phyloP scores from a whole-genome alignment of 495 filamentous ascomycete species.

The Penicillium odoratum region DNA sequence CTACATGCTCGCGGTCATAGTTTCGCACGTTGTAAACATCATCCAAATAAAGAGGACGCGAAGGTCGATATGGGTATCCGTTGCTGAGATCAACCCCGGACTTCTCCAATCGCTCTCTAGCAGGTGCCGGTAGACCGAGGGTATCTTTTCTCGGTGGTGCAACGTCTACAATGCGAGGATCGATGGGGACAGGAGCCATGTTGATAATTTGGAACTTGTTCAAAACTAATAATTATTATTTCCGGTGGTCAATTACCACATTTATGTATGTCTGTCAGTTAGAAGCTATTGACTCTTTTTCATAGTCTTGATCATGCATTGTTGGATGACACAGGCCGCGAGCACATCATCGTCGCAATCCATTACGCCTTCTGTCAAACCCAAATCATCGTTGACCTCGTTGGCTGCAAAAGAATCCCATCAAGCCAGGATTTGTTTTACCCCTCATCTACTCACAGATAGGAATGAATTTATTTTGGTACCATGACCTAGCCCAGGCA shows the following conservation, averaged over 20 bases:
- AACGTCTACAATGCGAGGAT: constrained; percentile 59
- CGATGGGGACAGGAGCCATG: constrained; percentile 54
- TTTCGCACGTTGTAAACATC: constrained; percentile 64
- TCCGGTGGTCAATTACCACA: neutral
- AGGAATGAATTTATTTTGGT: neutral
- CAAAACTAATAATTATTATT: neutral
- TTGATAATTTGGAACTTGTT: neutral
- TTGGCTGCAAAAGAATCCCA: neutral
- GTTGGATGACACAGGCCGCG: constrained; percentile 11
- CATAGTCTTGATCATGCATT: too few species aligned
- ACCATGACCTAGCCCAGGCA: neutral
- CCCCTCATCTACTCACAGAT: neutral
- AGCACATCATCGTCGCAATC: constrained; percentile 36
- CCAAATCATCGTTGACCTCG: neutral
- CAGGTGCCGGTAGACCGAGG: constrained; percentile 53
- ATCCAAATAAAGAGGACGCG: constrained; percentile 62
- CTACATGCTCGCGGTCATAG: constrained; percentile 56
- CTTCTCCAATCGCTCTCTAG: constrained; percentile 58
- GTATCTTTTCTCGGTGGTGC: constrained; percentile 61
- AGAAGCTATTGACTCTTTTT: too few species aligned
- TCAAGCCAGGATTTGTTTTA: neutral
- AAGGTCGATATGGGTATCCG: constrained; percentile 68
- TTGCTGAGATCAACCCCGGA: constrained; percentile 63
- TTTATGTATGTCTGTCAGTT: neutral
- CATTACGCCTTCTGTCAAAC: constrained; percentile 21